Evolutionary conservation across 352 stramenopile species (phyloP), one percentile per base, ranked within the genome.

Genomic region (Pythium inflatum): DNA sequence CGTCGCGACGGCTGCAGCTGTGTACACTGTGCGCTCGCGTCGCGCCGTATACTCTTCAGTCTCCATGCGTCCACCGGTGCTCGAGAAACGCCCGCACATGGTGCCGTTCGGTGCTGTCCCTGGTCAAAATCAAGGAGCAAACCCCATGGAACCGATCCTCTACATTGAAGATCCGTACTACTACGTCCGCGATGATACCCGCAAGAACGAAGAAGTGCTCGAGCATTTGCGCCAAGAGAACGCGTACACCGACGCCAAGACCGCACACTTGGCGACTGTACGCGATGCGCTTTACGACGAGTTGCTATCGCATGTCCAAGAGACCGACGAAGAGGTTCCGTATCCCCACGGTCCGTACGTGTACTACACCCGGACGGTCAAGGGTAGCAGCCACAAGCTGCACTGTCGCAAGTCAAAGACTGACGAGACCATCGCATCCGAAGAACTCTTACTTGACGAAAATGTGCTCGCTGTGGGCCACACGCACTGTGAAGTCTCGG

Each of bases 371-470:
- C 83, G 91, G 48, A 97, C 85, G 13, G 80, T 92, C 25, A 94
- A 97, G 76, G 91, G 88, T 16, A 94, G 85, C 49, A 91, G 82
- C 68, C 93, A 94, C 70, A 74, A 76, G 33, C 91, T 83, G 63
- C 83, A 93, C 61, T 94, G 85, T 73, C 87, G 87, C 62, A 94
- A 93, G 4, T 27, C 82, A 68, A 92, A 77, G 40, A 77, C 75
- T 30, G 80, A 76, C n/a, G n/a, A n/a, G n/a, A n/a, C n/a, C n/a
- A n/a, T n/a, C 20, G 80, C 82, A 5, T 66, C 84, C 0, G 96
- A 99, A 70, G 84, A 98, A 75, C 74, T 98, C 12, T 72, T 98
- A 66, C 87, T 99, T 40, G 92, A 99, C 78, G 89, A 98, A 63
- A 99, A 99, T 61, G 80, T 83, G 63, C 79, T 98, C 55, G 92